Conservation (phyloP, 2,329 filamentous ascomycete species). For the Knufia fluminis region DNA sequence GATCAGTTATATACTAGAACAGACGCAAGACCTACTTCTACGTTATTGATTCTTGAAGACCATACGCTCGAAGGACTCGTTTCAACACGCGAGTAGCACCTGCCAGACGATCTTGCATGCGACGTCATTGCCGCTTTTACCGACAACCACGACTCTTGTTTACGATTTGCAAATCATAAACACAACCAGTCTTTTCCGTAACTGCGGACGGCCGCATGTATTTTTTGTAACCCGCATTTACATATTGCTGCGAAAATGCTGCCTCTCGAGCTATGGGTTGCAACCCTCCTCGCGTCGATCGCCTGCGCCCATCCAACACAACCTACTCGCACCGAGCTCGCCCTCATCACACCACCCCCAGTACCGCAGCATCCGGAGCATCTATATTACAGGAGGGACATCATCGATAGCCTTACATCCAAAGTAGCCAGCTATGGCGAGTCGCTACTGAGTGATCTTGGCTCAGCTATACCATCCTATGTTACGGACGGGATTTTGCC, state of each 20-base stretch:
- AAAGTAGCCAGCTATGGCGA: constrained; percentile 26
- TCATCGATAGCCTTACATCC: constrained; percentile 43
- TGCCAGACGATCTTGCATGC: too few species aligned
- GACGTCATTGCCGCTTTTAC: too few species aligned
- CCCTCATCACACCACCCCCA: constrained; percentile 39
- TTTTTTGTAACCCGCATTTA: too few species aligned
- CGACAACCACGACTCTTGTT: too few species aligned
- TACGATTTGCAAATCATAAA: too few species aligned
- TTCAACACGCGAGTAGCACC: too few species aligned
- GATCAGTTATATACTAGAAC: too few species aligned
- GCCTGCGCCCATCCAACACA: constrained; percentile 3
- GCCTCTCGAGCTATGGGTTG: not conserved
- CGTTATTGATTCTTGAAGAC: too few species aligned
- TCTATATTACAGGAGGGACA: constrained; percentile 37
- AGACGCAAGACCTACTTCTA: too few species aligned
- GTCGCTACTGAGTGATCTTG: constrained; percentile 39
- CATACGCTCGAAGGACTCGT: too few species aligned
- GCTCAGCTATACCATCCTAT: constrained; percentile 49
- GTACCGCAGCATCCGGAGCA: constrained; percentile 35
- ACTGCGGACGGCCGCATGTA: too few species aligned
- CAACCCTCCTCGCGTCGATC: not conserved
- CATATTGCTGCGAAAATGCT: not conserved
- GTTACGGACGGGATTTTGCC: constrained; percentile 57
- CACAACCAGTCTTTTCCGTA: not conserved
- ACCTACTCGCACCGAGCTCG: constrained; percentile 26